Evolutionary conservation across 768 basidiomycete species (phyloP), one percentile per base, ranked within the genome.

Genomic region (Psilocybe subaeruginosa): DNA sequence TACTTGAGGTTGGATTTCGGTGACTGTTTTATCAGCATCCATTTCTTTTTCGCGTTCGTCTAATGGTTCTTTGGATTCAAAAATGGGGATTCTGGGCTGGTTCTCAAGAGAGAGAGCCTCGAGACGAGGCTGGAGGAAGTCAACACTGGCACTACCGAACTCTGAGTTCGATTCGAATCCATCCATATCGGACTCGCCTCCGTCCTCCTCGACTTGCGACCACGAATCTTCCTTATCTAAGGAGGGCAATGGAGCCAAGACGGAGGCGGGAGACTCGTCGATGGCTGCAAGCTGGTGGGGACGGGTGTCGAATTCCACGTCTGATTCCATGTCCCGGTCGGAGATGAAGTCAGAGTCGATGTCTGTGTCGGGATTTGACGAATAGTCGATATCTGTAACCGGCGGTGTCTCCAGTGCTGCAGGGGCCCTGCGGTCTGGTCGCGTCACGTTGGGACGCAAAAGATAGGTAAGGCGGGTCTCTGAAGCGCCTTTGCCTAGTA

Each of bases 401-500:
- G 92, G 90, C 6, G 92, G 92, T 1, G 92, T 93, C 61, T 88
- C 86, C 43, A 92, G 72, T 5, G 72, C 68, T 4, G 73, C 68
- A 16, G 73, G 66, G 1, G 80, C 78, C 35, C 69, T 69, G 31
- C 77, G 80, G 68, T 86, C 85, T 0, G 88, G 88, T 14, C 84
- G 85, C 19, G 82, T 81, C 55, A 86, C 81, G 64, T 92, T 91
- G 3, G 93, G 93, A 37, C 93, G 86, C 23, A 95, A 81, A 53
- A 95, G 85, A 72, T 92, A 88, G 3, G 92, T 93, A 35, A 92
- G 76, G 17, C 92, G 87, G 47, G 79, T 72, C 0, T 85, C 85
- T 0, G 82, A 71, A 1, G 74, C 70, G 29, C 89, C 87, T 73
- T 86, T 90, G 77, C 88, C 87, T 85, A 51, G 39, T 57, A 55